Evolutionary conservation across 495 filamentous ascomycete genomes (phyloP).

Genomic region (Schizothecium vesticola): DNA sequence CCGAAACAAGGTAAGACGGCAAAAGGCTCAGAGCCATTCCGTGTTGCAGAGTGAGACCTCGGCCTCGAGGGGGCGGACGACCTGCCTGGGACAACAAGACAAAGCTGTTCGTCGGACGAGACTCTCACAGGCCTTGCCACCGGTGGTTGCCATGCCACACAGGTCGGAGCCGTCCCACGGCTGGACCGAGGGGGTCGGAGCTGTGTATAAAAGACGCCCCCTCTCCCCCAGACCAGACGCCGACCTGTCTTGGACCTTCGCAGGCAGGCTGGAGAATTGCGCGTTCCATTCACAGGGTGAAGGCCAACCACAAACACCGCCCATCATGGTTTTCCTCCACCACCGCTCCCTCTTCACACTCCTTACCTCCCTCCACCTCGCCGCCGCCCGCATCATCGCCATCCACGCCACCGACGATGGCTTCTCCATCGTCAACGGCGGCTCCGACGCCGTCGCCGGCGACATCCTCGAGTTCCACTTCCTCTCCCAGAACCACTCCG

Average conservation of each 20-base stretch:
- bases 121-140: not conserved
- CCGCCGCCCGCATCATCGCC: conserved; percentile 5
- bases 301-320: not conserved
- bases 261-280: not conserved
- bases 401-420: conserved; percentile 11
- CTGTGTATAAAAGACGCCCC: not conserved
- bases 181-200: not conserved
- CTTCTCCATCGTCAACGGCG: conserved; percentile 8
- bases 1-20: not conserved
- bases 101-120: not conserved
- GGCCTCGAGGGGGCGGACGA: not conserved
- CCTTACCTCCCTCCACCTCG: conserved; percentile 20
- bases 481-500: conserved; percentile 38
- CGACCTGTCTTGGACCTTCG: not conserved
- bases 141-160: not conserved
- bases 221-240: not conserved
- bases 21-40: not conserved
- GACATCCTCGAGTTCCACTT: conserved; percentile 47
- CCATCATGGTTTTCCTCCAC: not conserved
- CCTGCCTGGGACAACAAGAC: not conserved
- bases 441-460: conserved; percentile 30
- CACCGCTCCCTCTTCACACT: conserved; percentile 30
- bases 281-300: not conserved
- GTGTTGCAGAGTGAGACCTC: not conserved
- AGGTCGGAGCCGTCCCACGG: not conserved